Evolutionary conservation across 2,329 filamentous ascomycete genomes (phyloP).

Genomic region (Cytospora chrysosperma): DNA sequence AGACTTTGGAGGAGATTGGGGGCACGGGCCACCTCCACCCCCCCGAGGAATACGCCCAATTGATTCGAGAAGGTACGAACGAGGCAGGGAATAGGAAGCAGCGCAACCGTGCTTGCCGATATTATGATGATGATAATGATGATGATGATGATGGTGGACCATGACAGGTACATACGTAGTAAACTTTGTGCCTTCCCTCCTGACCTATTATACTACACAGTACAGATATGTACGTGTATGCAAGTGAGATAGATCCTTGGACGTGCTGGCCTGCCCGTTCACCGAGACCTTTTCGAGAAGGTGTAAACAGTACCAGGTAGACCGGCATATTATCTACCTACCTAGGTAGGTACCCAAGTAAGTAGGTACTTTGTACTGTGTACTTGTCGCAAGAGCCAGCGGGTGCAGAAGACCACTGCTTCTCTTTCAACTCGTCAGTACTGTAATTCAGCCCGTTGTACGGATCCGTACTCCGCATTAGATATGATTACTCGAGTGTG

Average conservation of each 20-base stretch:
- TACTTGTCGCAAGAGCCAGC: neutral
- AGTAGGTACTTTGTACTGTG: too few relatives aligned
- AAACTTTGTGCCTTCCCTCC: too few relatives aligned
- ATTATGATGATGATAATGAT: neutral
- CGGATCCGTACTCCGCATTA: too few relatives aligned
- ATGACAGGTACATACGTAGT: neutral
- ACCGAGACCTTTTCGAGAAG: neutral
- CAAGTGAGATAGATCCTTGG: neutral
- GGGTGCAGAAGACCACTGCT: neutral
- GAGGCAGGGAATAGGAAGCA: neutral
- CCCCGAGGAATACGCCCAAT: neutral
- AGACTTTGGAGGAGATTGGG: neutral
- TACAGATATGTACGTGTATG: neutral
- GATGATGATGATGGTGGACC: neutral
- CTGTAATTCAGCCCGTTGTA: neutral
- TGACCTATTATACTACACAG: neutral
- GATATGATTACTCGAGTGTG: constrained; percentile 20
- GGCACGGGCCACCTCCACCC: neutral
- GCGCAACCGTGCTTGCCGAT: neutral
- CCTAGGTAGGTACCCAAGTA: neutral
- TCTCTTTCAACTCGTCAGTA: neutral
- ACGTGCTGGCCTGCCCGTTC: neutral
- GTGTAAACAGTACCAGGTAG: neutral
- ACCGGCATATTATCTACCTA: neutral
- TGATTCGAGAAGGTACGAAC: neutral